Evolutionary conservation across 1,284 basidiomycete species (phyloP).

Genomic region (Fomitopsis palustris): DNA sequence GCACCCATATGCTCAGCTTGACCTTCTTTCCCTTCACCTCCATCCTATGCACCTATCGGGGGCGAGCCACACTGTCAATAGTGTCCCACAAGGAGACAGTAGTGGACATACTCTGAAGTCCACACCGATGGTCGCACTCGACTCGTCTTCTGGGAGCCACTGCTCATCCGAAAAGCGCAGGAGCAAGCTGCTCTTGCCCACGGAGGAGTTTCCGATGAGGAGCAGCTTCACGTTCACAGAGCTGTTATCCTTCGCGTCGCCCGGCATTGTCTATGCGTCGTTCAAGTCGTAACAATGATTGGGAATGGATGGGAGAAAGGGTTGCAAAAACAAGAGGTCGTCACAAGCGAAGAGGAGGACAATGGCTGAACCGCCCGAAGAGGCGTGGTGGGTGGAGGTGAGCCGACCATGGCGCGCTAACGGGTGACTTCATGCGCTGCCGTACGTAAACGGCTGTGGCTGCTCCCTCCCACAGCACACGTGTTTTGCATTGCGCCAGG

Average conservation of each 20-base stretch:
- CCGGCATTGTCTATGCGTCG: constrained; percentile 11
- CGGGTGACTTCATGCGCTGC: constrained; percentile 1
- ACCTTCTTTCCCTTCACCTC: constrained; percentile 75
- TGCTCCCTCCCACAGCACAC: neutral
- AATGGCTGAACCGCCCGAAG: neutral
- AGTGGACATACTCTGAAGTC: constrained; percentile 65
- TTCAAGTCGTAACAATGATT: neutral
- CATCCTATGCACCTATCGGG: constrained; percentile 73
- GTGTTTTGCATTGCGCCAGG: neutral
- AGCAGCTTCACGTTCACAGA: constrained; percentile 69
- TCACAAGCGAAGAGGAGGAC: neutral
- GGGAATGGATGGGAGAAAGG: neutral
- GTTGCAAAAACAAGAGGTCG: neutral
- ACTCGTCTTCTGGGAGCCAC: constrained; percentile 94
- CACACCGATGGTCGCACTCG: constrained; percentile 90
- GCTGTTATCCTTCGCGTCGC: constrained; percentile 17
- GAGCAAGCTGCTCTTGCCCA: constrained; percentile 88
- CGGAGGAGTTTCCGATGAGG: constrained; percentile 85
- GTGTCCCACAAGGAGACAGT: neutral
- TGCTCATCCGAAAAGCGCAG: constrained; percentile 96
- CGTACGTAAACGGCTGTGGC: constrained; percentile 5
- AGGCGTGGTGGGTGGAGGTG: constrained; percentile 2
- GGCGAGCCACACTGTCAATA: neutral
- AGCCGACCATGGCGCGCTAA: constrained; percentile 1
- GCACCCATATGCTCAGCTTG: constrained; percentile 81